These are phyloP conservation scores for Ananas comosus DNA, from an alignment of 176 grass and related monocot species.

Conservation along the genomic window DNA sequence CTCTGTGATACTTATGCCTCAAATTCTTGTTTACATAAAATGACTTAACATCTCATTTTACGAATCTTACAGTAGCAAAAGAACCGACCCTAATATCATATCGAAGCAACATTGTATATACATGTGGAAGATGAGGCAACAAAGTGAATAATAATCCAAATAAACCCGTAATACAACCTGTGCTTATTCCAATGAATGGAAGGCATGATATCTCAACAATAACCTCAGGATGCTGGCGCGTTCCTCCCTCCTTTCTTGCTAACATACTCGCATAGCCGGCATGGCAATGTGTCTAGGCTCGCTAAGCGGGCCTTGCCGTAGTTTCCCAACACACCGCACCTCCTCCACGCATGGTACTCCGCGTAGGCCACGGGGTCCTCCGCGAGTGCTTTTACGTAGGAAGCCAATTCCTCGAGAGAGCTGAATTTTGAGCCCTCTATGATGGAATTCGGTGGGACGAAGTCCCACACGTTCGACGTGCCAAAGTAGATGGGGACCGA, in stretches of 20 bases:
- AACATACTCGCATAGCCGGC: conserved; percentile 44
- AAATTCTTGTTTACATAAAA: too few species aligned
- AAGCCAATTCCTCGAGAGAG: conserved; percentile 36
- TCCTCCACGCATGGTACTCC: conserved; percentile 57
- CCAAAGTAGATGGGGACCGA: conserved; percentile 53
- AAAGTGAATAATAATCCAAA: too few species aligned
- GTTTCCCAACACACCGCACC: conserved; percentile 46
- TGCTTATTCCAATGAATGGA: too few species aligned
- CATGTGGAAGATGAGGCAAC: too few species aligned
- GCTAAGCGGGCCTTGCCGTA: conserved; percentile 27
- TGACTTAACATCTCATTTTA: too few species aligned
- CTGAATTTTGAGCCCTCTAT: conserved; percentile 37
- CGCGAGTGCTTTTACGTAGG: conserved; percentile 31
- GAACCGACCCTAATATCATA: too few species aligned
- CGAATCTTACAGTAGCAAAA: too few species aligned
- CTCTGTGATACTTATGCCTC: too few species aligned
- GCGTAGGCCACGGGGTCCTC: conserved; percentile 49
- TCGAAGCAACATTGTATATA: too few species aligned
- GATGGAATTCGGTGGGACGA: conserved; percentile 44
- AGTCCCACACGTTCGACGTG: conserved; percentile 34
- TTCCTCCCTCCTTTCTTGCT: conserved; percentile 40
- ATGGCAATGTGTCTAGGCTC: conserved; percentile 52
- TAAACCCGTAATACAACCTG: too few species aligned
- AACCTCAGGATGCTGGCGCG: conserved; percentile 12
- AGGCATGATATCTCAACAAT: not conserved